Evolutionary conservation across 768 basidiomycete species (phyloP).

Genomic region (Tulasnella sp.): DNA sequence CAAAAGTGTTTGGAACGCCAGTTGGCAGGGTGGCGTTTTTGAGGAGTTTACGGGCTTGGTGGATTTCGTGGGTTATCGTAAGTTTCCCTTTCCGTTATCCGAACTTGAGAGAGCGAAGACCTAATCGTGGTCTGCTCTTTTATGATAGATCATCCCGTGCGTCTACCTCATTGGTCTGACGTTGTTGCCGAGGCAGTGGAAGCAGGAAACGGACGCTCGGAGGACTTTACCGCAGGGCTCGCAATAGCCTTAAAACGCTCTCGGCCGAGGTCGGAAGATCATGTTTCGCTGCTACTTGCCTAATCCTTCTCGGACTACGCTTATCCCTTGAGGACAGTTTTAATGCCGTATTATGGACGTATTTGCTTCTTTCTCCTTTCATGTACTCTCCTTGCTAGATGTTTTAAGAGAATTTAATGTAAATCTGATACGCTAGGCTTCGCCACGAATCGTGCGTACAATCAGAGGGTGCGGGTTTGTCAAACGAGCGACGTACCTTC

Average conservation of each 20-base stretch:
- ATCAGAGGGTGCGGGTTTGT: too few relatives aligned
- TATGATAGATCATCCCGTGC: slow-evolving; percentile 3
- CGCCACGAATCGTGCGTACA: too few relatives aligned
- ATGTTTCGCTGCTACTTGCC: neutral
- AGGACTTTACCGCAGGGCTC: neutral
- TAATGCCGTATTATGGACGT: neutral
- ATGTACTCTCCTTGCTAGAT: too few relatives aligned
- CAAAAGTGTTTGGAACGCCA: slow-evolving; percentile 3
- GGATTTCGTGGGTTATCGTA: slow-evolving; percentile 18
- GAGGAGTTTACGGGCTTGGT: slow-evolving; percentile 3
- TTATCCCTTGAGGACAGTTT: neutral
- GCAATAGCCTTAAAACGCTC: neutral
- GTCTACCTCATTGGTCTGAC: slow-evolving; percentile 2
- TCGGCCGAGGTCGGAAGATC: neutral
- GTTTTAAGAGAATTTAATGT: too few relatives aligned
- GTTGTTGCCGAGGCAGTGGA: slow-evolving; percentile 5
- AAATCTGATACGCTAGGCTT: too few relatives aligned
- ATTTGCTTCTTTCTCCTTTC: neutral
- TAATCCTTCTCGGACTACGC: neutral
- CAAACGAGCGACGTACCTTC: too few relatives aligned
- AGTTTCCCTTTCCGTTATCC: neutral
- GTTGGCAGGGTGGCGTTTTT: neutral
- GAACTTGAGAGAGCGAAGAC: neutral
- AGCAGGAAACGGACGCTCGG: neutral
- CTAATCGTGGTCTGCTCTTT: neutral